Base-by-base conservation (phyloP, 345 rosid genomes). In the Heritiera littoralis region DNA sequence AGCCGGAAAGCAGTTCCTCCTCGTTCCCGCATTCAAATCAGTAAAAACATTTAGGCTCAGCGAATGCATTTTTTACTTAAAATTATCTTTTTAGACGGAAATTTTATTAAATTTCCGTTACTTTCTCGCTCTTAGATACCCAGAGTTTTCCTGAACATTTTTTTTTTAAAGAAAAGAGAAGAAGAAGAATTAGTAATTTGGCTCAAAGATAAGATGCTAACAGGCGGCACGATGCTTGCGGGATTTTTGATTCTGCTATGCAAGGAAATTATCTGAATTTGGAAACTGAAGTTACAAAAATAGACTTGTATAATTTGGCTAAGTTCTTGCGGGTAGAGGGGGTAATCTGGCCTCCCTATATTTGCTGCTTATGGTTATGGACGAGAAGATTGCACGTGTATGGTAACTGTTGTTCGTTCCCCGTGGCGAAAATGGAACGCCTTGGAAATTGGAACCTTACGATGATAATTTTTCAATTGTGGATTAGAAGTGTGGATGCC, bases 21-120 rank as follows among this genome's bases (percentile, higher is more conserved):
- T 66, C 60, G 72, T 76, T 63, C 78, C 79, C 58, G 81, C 74
- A 68, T 63, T 81, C 61, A 85, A 82, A 76, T 78, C 88, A 48
- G 83, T 45, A 40, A 85, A 83, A 68, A 72, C 78, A 76, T 83
- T 85, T 41, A 87, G 63, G 73, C 83, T 77, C 6, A 81, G 63
- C 17, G 92, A 85, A 77, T 86, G 88, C 91, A 87, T 88, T 64
- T 76, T 73, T 72, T 35, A 8, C 7, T 38, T 5, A 23, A 23
- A n/a, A 28, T 7, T 9, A 75, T 35, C 64, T 52, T 18, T 4
- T 9, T 6, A 60, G 28, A 35, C 49, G 7, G 49, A 20, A 38
- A 43, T 4, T 20, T 20, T 23, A 1, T 38, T 32, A 73, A 74
- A 10, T 15, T 76, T 32, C 54, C 51, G 79, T 35, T 45, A 18